Percentiles rank a stretch among this genome's conserved stretches.
Conservation (phyloP, 768 basidiomycete genomes). For the Serpula lacrymans region DNA sequence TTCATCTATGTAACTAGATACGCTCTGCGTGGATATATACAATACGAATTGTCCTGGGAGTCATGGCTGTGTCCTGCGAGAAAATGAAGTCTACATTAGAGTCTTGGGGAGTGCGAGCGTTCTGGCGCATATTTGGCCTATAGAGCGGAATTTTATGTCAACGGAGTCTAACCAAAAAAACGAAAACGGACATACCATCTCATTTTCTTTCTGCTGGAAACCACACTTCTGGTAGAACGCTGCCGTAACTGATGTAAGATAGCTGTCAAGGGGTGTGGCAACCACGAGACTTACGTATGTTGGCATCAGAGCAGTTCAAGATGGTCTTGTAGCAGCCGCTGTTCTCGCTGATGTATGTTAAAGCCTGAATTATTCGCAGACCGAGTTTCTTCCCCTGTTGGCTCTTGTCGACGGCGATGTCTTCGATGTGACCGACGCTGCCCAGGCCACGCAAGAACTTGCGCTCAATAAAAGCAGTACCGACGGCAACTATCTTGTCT, state of each 20-base stretch:
- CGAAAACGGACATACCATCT: conserved; percentile 64
- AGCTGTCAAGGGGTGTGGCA: conserved; percentile 2
- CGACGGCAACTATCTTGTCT: conserved; percentile 81
- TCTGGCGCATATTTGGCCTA: conserved; percentile 62
- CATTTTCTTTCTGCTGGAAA: conserved; percentile 83
- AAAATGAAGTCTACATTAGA: conserved; percentile 10
- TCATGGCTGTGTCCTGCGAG: background rate
- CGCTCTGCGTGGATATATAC: too few relatives aligned
- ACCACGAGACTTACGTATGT: conserved; percentile 72
- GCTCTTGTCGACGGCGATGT: conserved; percentile 87
- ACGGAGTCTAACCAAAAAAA: background rate
- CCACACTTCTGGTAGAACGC: conserved; percentile 99
- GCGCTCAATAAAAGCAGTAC: conserved; percentile 84
- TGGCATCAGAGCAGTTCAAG: conserved; percentile 87
- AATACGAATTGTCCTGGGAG: too few relatives aligned
- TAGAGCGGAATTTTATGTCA: conserved; percentile 2
- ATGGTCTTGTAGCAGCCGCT: conserved; percentile 95
- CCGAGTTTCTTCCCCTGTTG: conserved; percentile 94
- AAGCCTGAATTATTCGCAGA: conserved; percentile 77
- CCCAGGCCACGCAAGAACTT: conserved; percentile 91
- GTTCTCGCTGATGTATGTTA: conserved; percentile 79
- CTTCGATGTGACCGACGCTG: conserved; percentile 93
- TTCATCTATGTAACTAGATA: too few relatives aligned
- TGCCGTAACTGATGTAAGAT: conserved; percentile 39
- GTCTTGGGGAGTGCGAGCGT: conserved; percentile 14